Conservation (phyloP, 495 filamentous ascomycete genomes). For the Daldinia grandis region DNA sequence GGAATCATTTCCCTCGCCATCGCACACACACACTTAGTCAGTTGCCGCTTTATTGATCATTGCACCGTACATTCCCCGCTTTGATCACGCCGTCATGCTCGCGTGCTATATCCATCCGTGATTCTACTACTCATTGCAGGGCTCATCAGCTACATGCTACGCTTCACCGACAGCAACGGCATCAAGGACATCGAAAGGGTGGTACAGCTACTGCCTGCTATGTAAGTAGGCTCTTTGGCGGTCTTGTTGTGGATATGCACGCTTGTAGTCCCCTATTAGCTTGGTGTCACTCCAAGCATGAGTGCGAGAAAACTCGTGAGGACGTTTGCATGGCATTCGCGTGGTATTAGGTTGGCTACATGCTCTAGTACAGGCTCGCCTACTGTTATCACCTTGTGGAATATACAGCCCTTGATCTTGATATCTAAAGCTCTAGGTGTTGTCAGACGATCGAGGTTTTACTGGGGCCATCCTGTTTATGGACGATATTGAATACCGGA, state of each 20-base stretch:
- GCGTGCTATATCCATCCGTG: too few relatives aligned
- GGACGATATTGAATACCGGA: neutral
- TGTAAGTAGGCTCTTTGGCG: too few relatives aligned
- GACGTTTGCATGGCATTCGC: neutral
- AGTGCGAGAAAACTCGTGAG: neutral
- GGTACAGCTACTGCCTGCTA: too few relatives aligned
- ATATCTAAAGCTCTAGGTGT: neutral
- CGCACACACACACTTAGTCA: too few relatives aligned
- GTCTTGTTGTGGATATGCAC: neutral
- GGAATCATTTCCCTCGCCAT: too few relatives aligned
- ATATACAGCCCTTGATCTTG: neutral
- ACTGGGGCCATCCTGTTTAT: neutral
- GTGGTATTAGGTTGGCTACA: neutral
- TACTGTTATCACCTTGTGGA: neutral
- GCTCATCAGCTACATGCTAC: too few relatives aligned
- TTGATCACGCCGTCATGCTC: too few relatives aligned
- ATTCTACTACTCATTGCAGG: too few relatives aligned
- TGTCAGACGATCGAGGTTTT: neutral
- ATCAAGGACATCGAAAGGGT: too few relatives aligned
- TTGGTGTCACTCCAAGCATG: neutral
- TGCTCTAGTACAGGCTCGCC: neutral
- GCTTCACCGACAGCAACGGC: too few relatives aligned
- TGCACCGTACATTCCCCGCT: too few relatives aligned
- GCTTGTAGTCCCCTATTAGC: neutral
- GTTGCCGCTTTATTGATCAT: too few relatives aligned